A percentile compares a stretch with the other conserved stretches of the same genome.
Evolutionary conservation across 176 grass and related monocot species (phyloP).

Genomic region (Carex scoparia): DNA sequence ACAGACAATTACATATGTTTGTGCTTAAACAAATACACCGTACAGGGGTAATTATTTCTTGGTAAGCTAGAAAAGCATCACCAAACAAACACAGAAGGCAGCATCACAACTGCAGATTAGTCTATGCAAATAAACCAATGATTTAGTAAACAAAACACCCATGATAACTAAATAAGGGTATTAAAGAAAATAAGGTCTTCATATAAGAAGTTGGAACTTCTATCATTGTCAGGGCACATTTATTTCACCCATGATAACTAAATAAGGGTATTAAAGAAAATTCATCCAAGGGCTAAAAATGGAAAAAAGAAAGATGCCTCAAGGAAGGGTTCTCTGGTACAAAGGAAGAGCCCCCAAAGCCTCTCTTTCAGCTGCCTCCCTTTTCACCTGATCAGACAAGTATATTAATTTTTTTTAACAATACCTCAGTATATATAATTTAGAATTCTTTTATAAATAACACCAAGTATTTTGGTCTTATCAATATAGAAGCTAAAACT

Average conservation of each 20-base stretch:
- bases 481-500: neutral
- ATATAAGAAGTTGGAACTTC: neutral
- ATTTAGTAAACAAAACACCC: conserved; percentile 27
- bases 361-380: conserved; percentile 59
- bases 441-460: neutral
- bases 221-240: conserved; percentile 63
- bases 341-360: conserved; percentile 80
- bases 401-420: neutral
- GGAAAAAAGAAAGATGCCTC: conserved; percentile 12
- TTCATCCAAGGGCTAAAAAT: neutral
- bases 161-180: too few species aligned
- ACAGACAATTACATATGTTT: neutral
- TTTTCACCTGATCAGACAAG: conserved; percentile 55
- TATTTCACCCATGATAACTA: conserved; percentile 53
- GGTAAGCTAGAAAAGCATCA: neutral
- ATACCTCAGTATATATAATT: neutral
- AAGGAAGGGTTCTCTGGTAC: conserved; percentile 79
- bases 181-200: conserved; percentile 27
- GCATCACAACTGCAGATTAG: neutral
- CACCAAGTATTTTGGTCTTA: neutral
- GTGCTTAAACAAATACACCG: neutral
- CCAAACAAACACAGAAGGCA: neutral
- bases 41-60: neutral
- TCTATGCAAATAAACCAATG: conserved; percentile 11
- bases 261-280: conserved; percentile 11